Evolutionary conservation across 2,329 filamentous ascomycete genomes (phyloP).

Genomic region (Endoconidiophora polonica): DNA sequence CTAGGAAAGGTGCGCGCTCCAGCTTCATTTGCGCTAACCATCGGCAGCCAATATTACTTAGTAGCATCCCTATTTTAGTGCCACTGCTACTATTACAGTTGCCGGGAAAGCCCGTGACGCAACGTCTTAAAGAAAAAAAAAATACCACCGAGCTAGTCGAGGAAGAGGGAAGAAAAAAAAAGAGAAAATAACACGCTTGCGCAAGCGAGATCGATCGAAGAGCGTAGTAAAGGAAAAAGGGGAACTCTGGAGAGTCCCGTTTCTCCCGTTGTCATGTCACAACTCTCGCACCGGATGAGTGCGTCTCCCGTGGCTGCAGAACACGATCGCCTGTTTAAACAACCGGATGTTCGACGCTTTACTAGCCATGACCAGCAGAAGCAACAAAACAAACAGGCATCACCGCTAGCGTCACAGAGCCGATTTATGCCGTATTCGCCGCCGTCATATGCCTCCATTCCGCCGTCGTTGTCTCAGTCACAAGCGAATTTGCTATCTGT

Average conservation of each 20-base stretch:
- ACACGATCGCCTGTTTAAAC: neutral
- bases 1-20: no score
- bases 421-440: neutral
- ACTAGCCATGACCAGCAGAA: conserved; percentile 3
- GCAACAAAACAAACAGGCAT: conserved; percentile 1
- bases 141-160: neutral
- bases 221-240: conserved; percentile 1
- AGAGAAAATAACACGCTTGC: neutral
- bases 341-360: conserved; percentile 4
- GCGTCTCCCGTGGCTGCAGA: neutral
- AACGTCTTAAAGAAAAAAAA: neutral
- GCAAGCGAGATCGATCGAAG: neutral
- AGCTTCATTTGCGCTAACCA: no score
- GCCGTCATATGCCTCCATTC: neutral
- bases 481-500: neutral
- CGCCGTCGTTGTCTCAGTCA: neutral
- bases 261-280: conserved; percentile 4
- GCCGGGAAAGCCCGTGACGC: neutral
- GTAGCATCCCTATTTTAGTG: neutral
- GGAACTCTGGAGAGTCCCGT: neutral
- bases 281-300: conserved; percentile 7
- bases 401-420: neutral
- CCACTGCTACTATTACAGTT: neutral
- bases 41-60: conserved; percentile 1
- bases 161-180: neutral